Base-by-base conservation (phyloP, 345 rosid genomes). In the Salix koriyanagi region DNA sequence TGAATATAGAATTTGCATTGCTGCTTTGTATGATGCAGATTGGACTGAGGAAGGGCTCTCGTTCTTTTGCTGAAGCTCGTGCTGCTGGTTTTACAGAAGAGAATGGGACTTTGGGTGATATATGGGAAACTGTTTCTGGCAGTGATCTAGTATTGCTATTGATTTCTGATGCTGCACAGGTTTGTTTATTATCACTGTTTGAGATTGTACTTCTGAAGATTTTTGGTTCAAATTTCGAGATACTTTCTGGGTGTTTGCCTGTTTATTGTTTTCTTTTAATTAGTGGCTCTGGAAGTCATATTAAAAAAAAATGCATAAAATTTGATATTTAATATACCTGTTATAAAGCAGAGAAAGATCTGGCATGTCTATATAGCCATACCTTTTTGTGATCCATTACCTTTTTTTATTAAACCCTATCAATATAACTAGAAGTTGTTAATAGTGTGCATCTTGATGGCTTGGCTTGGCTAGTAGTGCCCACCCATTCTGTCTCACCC, bases 81-180 rank as follows among this genome's bases (percentile, higher is more conserved):
- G 89, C 90, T 71, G 97, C 89, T 64, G 97, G 95, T 1, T 94
- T 94, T 83, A 84, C 97, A 0, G 97, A 92, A 83, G 97, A 91
- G 77, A 89, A 28, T 86, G 95, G 95, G 70, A 92, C 98, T 73
- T 74, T 91, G 78, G 97, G 98, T 73, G 98, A 94, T 75, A 94
- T 92, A 60, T 92, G 88, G 88, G 95, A 94, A 81, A 94, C 98
- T 30, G 69, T 94, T 77, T 83, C 97, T 50, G 91, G 92, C 77
- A 92, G 98, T 48, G 98, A 91, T 85, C 97, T 92, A 75, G 93
- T 94, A 36, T 83, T 94, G 84, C 85, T 94, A 61, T 83, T 94
- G 88, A 92, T 94, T 80, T 94, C 98, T 58, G 97, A 94, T 88
- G 92, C 97, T 75, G 97, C 98, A 68, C 98, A 94, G 91, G 98